These are phyloP conservation scores for Orobanche coerulescens DNA, from an alignment of 257 asterid species.

Conservation along the genomic window DNA sequence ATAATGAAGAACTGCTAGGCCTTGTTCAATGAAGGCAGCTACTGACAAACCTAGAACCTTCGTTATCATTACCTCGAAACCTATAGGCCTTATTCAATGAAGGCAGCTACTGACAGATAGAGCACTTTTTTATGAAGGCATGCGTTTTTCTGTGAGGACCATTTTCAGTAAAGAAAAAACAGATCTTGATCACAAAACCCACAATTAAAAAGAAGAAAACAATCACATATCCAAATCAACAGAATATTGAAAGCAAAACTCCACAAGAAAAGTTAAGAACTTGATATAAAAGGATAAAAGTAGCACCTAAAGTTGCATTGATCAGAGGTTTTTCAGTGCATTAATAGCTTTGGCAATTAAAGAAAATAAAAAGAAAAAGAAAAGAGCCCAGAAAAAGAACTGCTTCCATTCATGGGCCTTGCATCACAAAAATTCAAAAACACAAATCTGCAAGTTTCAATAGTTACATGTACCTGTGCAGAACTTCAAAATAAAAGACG, in stretches of 20 bases:
- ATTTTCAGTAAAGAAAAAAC: slow-evolving; percentile 17
- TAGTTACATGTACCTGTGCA: no score
- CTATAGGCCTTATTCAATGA: no score
- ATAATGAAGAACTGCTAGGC: no score
- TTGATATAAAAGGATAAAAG: slow-evolving; percentile 5
- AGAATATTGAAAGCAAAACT: slow-evolving; percentile 14
- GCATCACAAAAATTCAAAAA: no score
- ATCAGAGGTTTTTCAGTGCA: slow-evolving; percentile 17
- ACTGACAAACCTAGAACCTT: no score
- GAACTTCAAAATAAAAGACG: no score
- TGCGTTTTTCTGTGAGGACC: slow-evolving; percentile 17
- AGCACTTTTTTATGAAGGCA: slow-evolving; percentile 32
- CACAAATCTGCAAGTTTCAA: no score
- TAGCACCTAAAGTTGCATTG: slow-evolving; percentile 33
- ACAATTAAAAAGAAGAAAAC: slow-evolving; percentile 12
- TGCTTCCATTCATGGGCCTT: slow-evolving; percentile 21
- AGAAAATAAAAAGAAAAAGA: background rate
- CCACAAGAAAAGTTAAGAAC: slow-evolving; percentile 2
- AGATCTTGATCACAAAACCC: slow-evolving; percentile 28
- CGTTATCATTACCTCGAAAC: no score
- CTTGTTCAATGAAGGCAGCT: no score
- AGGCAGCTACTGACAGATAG: slow-evolving; percentile 39
- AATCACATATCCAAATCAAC: slow-evolving; percentile 25
- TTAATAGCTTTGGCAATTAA: slow-evolving; percentile 13
- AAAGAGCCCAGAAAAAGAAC: background rate